Conservation (phyloP, 2,329 filamentous ascomycete species). For the Talaromyces sp. region DNA sequence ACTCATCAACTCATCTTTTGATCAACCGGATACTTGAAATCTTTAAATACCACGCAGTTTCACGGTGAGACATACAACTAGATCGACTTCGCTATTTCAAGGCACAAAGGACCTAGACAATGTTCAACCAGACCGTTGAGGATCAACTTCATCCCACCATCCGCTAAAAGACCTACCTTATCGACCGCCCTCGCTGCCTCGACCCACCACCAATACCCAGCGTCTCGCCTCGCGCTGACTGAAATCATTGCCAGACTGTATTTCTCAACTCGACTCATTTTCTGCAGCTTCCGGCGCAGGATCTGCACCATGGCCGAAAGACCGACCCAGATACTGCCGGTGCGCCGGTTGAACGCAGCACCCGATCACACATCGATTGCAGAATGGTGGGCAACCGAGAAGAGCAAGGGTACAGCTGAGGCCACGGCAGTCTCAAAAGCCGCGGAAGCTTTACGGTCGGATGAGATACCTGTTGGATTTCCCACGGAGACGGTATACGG, state of each 20-base stretch:
- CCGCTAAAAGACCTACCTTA: background rate
- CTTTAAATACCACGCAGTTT: background rate
- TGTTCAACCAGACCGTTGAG: background rate
- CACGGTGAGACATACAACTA: background rate
- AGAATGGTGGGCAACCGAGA: conserved; percentile 37
- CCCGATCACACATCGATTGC: conserved; percentile 28
- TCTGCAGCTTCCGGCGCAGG: conserved; percentile 3
- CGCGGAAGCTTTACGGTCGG: conserved; percentile 60
- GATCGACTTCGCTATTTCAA: background rate
- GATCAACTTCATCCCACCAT: background rate
- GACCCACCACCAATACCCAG: background rate
- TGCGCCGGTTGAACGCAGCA: conserved; percentile 30
- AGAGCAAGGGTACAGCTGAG: conserved; percentile 38
- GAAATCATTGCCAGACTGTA: background rate
- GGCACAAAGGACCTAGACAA: background rate
- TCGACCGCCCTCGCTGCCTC: background rate
- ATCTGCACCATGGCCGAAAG: conserved; percentile 11
- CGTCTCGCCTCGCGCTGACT: background rate
- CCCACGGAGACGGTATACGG: conserved; percentile 98
- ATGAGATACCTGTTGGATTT: conserved; percentile 79
- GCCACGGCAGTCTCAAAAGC: conserved; percentile 57
- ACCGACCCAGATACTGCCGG: conserved; percentile 33
- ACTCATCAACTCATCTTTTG: background rate
- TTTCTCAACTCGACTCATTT: conserved; percentile 3
- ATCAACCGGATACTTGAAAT: background rate